These are phyloP conservation scores for Pythium folliculosum DNA, from an alignment of 352 stramenopile species.

Conservation along the genomic window DNA sequence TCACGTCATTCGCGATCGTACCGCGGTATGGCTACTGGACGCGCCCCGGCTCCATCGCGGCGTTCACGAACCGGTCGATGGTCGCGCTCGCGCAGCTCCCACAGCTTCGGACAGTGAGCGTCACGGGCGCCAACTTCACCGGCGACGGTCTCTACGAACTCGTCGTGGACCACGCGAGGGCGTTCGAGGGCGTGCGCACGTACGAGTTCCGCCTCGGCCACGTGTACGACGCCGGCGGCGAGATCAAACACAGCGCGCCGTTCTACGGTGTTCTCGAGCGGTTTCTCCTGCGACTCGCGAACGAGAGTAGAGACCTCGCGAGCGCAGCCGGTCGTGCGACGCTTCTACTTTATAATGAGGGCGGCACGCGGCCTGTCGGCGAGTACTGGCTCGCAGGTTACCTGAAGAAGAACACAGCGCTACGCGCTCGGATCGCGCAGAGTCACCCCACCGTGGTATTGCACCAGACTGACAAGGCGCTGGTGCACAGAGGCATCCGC, in stretches of 20 bases:
- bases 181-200: neutral
- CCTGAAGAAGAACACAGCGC: neutral
- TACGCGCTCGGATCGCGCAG: neutral
- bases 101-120: neutral
- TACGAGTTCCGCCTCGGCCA: neutral
- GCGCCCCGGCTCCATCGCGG: conserved; percentile 1
- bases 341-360: neutral
- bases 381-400: neutral
- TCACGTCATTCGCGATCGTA: neutral
- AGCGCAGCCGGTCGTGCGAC: neutral
- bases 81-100: conserved; percentile 8
- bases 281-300: conserved; percentile 11
- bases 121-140: conserved; percentile 10
- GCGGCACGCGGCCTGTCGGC: neutral
- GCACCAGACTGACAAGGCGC: neutral
- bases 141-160: conserved; percentile 16
- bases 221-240: neutral
- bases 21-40: neutral
- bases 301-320: neutral
- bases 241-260: neutral
- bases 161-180: conserved; percentile 3
- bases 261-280: conserved; percentile 6
- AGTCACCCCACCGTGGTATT: neutral
- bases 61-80: conserved; percentile 13
- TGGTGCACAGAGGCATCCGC: neutral